Base-by-base conservation (phyloP, 257 asterid genomes). In the Solanum habrochaites region DNA sequence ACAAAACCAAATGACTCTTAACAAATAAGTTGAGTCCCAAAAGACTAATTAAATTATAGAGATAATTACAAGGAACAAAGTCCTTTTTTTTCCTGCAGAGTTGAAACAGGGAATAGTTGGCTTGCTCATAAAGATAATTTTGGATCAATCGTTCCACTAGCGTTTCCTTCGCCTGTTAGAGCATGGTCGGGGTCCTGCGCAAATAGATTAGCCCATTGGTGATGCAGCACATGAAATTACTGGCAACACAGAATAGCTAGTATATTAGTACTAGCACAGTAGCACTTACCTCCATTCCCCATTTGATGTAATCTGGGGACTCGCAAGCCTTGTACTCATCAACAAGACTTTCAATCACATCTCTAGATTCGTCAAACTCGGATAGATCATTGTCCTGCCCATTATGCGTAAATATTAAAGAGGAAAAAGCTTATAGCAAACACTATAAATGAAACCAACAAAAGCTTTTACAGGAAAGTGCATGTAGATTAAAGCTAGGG, bases 241-340 rank as follows among this genome's bases (percentile, higher is more conserved):
- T 32, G 12, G 83, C 35, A 45, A 29, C 32, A 56, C 16, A 83
- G 43, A 58, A 1, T 32, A 69, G 82, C 4, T 27, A 73, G 78
- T 6, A 39, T 47, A 67, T 2, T 35, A 73, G 78, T 8, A 43
- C 62, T n/a, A 43, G 60, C 70, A 83, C 86, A 39, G 69, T n/a
- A 60, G 52, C 73, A 83, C 85, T 85, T 84, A 96, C 99, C 99
- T 97, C 99, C 96, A 97, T 92, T 83, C 99, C 99, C 99, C 99
- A 97, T 88, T 97, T 97, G 91, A 97, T 95, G 93, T 97, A 97
- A 90, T 97, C 99, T 84, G 99, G 98, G 90, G 99, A 97, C 90
- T 97, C 99, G 43, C 99, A 97, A 85, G 99, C 99, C 96, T 97
- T 97, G 97, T 97, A 97, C 92, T 97, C 99, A 75, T 97, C 98